Base-by-base conservation (phyloP, 495 filamentous ascomycete genomes). In the Aspergillus incahuasiensis region DNA sequence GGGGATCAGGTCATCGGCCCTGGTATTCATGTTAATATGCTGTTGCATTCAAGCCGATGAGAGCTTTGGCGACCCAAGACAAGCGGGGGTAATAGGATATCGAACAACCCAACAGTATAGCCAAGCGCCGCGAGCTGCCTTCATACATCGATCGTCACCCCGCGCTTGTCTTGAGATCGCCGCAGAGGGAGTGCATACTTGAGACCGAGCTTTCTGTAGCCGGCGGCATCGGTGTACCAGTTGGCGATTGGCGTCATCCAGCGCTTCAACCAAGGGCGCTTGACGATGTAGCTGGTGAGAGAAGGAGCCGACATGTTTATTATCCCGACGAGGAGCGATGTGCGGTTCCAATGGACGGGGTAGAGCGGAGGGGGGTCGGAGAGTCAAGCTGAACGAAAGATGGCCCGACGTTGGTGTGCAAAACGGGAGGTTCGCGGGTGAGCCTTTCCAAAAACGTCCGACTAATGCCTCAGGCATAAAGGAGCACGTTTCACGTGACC, bases 181-280 rank as follows among this genome's bases (percentile, higher is more conserved):
- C 34, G 44, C 57, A 60, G 41, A 53, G 56, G 56, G 57, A 61
- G 21, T 39, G 64, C 48, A 82, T 79, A 97, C 94, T 78, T 86
- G 70, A 98, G 80, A 64, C 94, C 94, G 63, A 97, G 80, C 79
- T 91, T 82, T 70, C 94, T 86, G 81, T 98, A 96, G 65, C 94
- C 94, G 59, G 91, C 83, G 48, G 88, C 84, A 67, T 92, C 84
- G 66, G 67, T 66, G 77, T 97, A 97, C 89, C 88, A 94, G 52
- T 82, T 80, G 67, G 90, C 82, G 54, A 97, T 51, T 39, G 92
- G 92, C 68, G 63, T 79, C 74, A 97, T 76, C 77, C 88, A 78
- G 63, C 80, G 84, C 67, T 75, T 73, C 63, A 96, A 83, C 90
- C 87, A 96, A 55, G 91, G 92, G 64, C 90, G 85, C 78, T 86